phyloP scores from a whole-genome alignment of 768 basidiomycete species.

The Lentinula lateritia region DNA sequence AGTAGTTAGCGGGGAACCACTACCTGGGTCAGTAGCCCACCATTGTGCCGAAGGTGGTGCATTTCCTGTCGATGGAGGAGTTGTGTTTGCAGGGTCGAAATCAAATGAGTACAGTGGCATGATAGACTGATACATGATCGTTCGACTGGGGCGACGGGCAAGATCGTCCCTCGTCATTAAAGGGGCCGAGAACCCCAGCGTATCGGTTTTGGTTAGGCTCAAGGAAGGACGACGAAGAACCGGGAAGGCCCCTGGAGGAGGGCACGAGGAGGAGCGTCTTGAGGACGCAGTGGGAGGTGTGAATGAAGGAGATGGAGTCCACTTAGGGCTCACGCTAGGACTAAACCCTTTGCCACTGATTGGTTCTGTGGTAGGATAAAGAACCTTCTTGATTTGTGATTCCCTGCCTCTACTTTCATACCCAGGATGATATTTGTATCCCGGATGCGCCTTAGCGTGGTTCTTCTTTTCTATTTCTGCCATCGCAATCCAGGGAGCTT shows the following conservation, averaged over 20 bases:
- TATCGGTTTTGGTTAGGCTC: conserved; percentile 2
- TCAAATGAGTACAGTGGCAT: conserved; percentile 9
- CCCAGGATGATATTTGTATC: conserved; percentile 35
- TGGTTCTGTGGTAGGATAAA: not conserved
- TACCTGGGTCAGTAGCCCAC: conserved; percentile 4
- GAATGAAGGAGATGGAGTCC: conserved; percentile 7
- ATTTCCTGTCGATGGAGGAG: not conserved
- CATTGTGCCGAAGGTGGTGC: not conserved
- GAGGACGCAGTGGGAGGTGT: conserved; percentile 11
- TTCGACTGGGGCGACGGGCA: conserved; percentile 25
- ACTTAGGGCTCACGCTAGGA: not conserved
- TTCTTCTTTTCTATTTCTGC: conserved; percentile 42
- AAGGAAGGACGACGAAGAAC: conserved; percentile 11
- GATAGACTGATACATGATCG: conserved; percentile 27
- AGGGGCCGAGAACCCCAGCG: conserved; percentile 13
- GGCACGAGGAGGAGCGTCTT: conserved; percentile 36
- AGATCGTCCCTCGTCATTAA: conserved; percentile 25
- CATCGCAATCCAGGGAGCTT: conserved; percentile 44
- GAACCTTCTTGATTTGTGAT: not conserved
- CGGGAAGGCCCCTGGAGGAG: conserved; percentile 29
- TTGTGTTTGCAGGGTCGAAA: not conserved
- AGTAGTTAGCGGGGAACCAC: conserved; percentile 8
- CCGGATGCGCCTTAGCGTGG: conserved; percentile 35
- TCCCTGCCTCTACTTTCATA: conserved; percentile 7
- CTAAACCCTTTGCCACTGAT: not conserved